A percentile compares a stretch with the other conserved stretches of the same genome.
Conservation (phyloP, 208 protist species). For the Leishmania mexicana region DNA sequence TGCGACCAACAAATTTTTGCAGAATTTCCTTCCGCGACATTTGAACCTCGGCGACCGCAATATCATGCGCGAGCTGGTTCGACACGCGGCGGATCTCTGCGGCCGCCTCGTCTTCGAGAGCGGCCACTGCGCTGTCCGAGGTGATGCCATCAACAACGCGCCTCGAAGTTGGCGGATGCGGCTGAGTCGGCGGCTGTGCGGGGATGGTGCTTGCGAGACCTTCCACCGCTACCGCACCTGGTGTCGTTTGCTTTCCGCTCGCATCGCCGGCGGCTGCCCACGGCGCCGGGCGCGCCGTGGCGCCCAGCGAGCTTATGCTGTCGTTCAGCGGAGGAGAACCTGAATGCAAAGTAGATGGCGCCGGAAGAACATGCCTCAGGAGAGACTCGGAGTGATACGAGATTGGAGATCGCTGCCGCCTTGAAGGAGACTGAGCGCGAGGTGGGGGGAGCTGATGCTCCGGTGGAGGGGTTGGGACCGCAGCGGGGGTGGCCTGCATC, state of each 20-base stretch:
- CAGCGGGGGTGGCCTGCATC: conserved; percentile 3
- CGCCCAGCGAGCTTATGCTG: not conserved
- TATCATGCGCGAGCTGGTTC: conserved; percentile 16
- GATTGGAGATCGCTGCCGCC: not conserved
- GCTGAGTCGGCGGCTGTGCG: not conserved
- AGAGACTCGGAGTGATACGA: not conserved
- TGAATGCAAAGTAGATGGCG: not conserved
- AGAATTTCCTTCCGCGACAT: conserved; percentile 22
- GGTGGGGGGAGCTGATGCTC: conserved; percentile 21
- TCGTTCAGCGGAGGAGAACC: not conserved
- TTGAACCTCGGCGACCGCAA: conserved; percentile 5
- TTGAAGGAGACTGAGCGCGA: conserved; percentile 20
- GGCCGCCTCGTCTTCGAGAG: not conserved
- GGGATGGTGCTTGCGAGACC: not conserved
- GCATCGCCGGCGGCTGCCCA: not conserved
- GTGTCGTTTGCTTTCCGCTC: not conserved
- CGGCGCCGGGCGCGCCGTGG: conserved; percentile 2
- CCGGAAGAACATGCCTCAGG: not conserved
- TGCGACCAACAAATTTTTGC: conserved; percentile 64
- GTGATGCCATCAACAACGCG: not conserved
- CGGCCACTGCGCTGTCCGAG: not conserved
- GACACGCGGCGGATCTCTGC: conserved; percentile 18
- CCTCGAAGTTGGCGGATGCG: not conserved
- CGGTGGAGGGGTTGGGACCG: conserved; percentile 9
- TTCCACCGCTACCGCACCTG: not conserved